Percentiles rank a stretch among this genome's conserved stretches.
phyloP scores from a whole-genome alignment of 148 eudicot genomes.

The Mesembryanthemum crystallinum region DNA sequence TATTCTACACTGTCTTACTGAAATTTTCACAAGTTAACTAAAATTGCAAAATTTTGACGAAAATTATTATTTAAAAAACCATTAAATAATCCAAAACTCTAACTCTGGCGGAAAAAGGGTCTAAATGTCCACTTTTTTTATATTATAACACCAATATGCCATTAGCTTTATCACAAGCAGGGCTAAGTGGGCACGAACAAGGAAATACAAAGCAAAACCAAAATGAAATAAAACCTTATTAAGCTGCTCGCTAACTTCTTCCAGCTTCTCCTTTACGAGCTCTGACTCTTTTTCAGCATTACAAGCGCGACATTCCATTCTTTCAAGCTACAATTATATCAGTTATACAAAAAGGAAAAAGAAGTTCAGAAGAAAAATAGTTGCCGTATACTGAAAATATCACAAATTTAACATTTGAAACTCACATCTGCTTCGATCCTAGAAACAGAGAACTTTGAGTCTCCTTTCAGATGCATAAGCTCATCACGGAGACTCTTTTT shows the following conservation, averaged over 20 bases:
- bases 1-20: too few relatives aligned
- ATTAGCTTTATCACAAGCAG: too few relatives aligned
- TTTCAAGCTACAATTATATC: constrained; percentile 64
- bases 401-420: constrained; percentile 8
- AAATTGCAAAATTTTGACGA: too few relatives aligned
- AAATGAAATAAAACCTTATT: constrained; percentile 41
- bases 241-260: constrained; percentile 48
- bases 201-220: background rate
- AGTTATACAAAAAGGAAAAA: background rate
- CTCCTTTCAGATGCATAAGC: constrained; percentile 58
- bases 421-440: constrained; percentile 79
- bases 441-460: constrained; percentile 66
- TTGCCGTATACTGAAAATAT: background rate
- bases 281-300: constrained; percentile 72
- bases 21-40: too few relatives aligned
- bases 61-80: too few relatives aligned
- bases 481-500: constrained; percentile 59
- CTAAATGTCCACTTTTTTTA: too few relatives aligned
- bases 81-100: too few relatives aligned
- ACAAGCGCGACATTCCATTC: constrained; percentile 64
- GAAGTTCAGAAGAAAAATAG: constrained; percentile 6
- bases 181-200: constrained; percentile 1
- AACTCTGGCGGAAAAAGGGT: too few relatives aligned
- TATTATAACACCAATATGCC: too few relatives aligned
- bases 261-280: constrained; percentile 60